These are phyloP conservation scores for Antrodiella citrinella DNA, from an alignment of 768 basidiomycete species.

Conservation along the genomic window DNA sequence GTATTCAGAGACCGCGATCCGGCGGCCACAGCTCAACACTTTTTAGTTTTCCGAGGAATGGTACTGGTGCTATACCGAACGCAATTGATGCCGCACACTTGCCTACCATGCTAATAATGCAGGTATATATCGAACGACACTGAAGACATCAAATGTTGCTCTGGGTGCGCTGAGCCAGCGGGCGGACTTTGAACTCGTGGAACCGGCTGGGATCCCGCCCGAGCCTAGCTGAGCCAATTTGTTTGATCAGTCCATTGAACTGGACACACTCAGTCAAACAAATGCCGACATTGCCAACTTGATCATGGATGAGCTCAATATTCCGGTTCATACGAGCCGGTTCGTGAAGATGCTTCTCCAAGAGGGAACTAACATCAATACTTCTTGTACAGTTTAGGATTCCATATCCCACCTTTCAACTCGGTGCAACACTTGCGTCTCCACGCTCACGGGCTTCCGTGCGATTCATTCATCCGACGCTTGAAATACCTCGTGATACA, in stretches of 20 bases:
- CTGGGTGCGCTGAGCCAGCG: no score
- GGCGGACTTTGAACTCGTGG: no score
- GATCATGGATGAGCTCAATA: conserved; percentile 39
- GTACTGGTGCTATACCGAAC: no score
- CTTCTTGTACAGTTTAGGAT: conserved; percentile 49
- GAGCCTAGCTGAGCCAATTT: no score
- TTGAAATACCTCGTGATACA: conserved; percentile 42
- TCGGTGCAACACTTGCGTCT: conserved; percentile 68
- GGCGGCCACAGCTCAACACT: conserved; percentile 26
- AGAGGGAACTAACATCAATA: not conserved
- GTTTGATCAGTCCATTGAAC: conserved; percentile 18
- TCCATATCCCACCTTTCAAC: conserved; percentile 76
- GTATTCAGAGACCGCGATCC: conserved; percentile 30
- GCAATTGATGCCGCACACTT: no score
- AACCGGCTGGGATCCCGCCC: no score
- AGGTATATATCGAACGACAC: no score
- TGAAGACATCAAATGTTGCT: no score
- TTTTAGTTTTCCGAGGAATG: conserved; percentile 29
- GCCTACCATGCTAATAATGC: no score
- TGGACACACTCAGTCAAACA: conserved; percentile 27
- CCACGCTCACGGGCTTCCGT: conserved; percentile 66
- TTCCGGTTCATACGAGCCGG: conserved; percentile 31
- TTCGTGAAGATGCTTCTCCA: not conserved
- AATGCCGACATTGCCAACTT: conserved; percentile 45
- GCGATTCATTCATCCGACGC: conserved; percentile 30